Conservation (phyloP, 257 asterid species). For the Buddleja alternifolia region DNA sequence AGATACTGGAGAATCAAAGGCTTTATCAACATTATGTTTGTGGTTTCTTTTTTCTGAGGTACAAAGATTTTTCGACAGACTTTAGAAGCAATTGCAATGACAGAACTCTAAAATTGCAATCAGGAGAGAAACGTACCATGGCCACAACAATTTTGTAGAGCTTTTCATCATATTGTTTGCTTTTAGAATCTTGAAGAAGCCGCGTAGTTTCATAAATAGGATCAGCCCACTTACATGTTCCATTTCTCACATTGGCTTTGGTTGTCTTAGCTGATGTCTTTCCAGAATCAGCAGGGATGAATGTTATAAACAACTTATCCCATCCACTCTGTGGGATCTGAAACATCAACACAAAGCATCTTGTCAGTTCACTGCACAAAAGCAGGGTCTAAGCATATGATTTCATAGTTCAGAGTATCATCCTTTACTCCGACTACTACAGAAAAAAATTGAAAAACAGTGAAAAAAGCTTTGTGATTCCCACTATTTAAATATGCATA, state of each 20-base stretch:
- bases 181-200: slow-evolving; percentile 90
- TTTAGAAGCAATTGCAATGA: slow-evolving; percentile 1
- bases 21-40: background rate
- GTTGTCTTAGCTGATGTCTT: slow-evolving; percentile 89
- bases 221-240: slow-evolving; percentile 97
- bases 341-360: slow-evolving; percentile 29
- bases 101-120: slow-evolving; percentile 1
- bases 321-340: slow-evolving; percentile 97
- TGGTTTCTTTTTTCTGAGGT: slow-evolving; percentile 2
- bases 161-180: slow-evolving; percentile 87
- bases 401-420: background rate
- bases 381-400: background rate
- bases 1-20: too few relatives aligned
- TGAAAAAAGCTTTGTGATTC: background rate
- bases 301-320: slow-evolving; percentile 93
- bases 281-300: slow-evolving; percentile 79
- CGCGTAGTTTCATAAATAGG: slow-evolving; percentile 97
- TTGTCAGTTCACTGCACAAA: slow-evolving; percentile 7
- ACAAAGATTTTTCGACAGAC: slow-evolving; percentile 7
- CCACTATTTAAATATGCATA: background rate
- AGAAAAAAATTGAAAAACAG: background rate
- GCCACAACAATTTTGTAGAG: slow-evolving; percentile 89
- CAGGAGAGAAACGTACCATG: slow-evolving; percentile 65
- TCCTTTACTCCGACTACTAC: background rate
- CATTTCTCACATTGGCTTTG: slow-evolving; percentile 90